These are phyloP conservation scores for Ehretia macrophylla DNA, from an alignment of 257 asterid genomes.

Conservation along the genomic window DNA sequence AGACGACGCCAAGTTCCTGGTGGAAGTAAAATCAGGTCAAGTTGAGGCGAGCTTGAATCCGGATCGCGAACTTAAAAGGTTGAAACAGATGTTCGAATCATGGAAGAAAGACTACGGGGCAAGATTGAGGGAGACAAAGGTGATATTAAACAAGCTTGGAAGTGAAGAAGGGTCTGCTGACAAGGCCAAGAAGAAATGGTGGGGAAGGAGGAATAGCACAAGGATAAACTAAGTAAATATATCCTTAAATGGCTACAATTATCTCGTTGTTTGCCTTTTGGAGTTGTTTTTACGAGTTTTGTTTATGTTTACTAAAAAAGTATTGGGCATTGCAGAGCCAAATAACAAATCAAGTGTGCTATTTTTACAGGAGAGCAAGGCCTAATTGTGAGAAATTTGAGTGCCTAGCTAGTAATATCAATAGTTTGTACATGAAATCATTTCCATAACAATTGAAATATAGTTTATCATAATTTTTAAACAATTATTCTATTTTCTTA, in stretches of 20 bases:
- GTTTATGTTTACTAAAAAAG: background rate
- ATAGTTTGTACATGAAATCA: background rate
- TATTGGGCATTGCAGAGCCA: background rate
- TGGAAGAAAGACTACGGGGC: slow-evolving; percentile 95
- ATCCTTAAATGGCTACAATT: background rate
- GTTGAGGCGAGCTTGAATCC: slow-evolving; percentile 81
- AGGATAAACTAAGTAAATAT: slow-evolving; percentile 37
- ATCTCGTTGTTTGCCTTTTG: background rate
- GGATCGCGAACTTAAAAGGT: slow-evolving; percentile 74
- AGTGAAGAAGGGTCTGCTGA: slow-evolving; percentile 59
- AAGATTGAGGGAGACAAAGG: slow-evolving; percentile 87
- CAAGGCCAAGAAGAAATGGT: slow-evolving; percentile 76
- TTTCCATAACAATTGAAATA: background rate
- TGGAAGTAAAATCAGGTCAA: slow-evolving; percentile 93
- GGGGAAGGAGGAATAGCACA: slow-evolving; percentile 84
- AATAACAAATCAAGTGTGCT: no score
- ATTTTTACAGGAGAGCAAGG: background rate
- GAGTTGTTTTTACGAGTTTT: background rate
- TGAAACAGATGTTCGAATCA: slow-evolving; percentile 86
- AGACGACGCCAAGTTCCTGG: slow-evolving; percentile 91
- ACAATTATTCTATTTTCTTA: no score
- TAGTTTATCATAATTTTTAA: no score
- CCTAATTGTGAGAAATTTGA: background rate
- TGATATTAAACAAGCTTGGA: slow-evolving; percentile 73
- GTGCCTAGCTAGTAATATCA: background rate